phyloP scores from a whole-genome alignment of 2,329 filamentous ascomycete genomes.

The Falciphora oryzae region DNA sequence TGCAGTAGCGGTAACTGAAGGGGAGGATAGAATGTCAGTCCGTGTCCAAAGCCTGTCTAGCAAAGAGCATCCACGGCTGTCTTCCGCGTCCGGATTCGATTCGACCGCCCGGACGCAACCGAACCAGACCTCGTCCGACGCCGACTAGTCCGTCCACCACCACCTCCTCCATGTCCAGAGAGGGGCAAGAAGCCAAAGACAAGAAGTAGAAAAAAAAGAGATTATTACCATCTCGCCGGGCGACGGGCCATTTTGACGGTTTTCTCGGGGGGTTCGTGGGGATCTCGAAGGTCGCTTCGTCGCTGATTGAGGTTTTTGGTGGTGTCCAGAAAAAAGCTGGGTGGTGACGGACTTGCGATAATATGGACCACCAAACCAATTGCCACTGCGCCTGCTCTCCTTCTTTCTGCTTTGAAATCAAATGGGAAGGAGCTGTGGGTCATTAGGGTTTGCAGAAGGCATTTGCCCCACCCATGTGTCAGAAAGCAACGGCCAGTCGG shows the following conservation, averaged over 20 bases:
- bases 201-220: not conserved
- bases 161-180: not conserved
- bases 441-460: not conserved
- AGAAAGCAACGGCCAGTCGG: not conserved
- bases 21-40: slow-evolving; percentile 43
- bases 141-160: too few relatives aligned
- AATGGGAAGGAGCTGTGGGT: slow-evolving; percentile 3
- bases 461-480: not conserved
- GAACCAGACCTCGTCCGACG: not conserved
- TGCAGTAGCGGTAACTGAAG: slow-evolving; percentile 99
- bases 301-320: slow-evolving; percentile 17
- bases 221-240: slow-evolving; percentile 41
- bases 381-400: not conserved
- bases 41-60: not conserved
- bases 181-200: not conserved
- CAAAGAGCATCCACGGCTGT: not conserved
- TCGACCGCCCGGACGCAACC: too few relatives aligned
- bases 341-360: slow-evolving; percentile 23
- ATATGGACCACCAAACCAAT: not conserved
- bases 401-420: not conserved
- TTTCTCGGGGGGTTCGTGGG: slow-evolving; percentile 30
- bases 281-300: not conserved
- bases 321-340: slow-evolving; percentile 22
- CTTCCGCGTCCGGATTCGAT: too few relatives aligned
- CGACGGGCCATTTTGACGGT: slow-evolving; percentile 96